phyloP scores from a whole-genome alignment of 2,329 filamentous ascomycete species.

The Trichophyton mentagrophytes region DNA sequence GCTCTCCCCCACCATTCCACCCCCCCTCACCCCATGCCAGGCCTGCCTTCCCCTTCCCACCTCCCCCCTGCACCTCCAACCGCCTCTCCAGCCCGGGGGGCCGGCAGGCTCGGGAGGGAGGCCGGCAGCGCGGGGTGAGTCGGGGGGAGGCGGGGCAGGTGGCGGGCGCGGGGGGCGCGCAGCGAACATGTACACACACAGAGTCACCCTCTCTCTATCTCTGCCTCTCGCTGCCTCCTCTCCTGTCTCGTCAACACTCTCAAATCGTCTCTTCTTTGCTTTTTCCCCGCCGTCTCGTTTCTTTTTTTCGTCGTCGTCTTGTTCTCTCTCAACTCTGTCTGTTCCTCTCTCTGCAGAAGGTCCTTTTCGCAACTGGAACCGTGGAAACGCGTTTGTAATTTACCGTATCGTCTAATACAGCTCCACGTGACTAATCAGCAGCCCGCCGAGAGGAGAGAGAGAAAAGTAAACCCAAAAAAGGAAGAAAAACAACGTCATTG shows the following conservation, averaged over 20 bases:
- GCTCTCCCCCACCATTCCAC: no score
- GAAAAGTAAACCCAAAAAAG: background rate
- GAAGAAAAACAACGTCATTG: background rate
- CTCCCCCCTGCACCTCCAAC: no score
- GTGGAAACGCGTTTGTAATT: background rate
- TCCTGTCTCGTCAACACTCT: background rate
- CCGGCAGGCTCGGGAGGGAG: no score
- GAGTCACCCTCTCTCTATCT: no score
- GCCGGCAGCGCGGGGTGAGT: no score
- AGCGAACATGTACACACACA: background rate
- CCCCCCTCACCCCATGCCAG: no score
- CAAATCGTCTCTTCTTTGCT: background rate
- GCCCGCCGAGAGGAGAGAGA: no score
- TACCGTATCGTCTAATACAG: background rate
- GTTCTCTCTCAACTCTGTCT: background rate
- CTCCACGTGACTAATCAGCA: background rate
- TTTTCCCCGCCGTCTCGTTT: background rate
- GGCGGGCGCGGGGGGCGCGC: no score
- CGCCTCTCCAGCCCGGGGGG: no score
- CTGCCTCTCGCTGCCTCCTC: background rate
- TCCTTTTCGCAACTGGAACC: background rate
- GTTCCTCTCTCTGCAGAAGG: background rate
- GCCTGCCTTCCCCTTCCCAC: no score
- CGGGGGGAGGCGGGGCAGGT: no score
- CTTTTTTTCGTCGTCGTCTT: background rate